Evolutionary conservation across 2,329 filamentous ascomycete genomes (phyloP).

Genomic region (Cadophora malorum): DNA sequence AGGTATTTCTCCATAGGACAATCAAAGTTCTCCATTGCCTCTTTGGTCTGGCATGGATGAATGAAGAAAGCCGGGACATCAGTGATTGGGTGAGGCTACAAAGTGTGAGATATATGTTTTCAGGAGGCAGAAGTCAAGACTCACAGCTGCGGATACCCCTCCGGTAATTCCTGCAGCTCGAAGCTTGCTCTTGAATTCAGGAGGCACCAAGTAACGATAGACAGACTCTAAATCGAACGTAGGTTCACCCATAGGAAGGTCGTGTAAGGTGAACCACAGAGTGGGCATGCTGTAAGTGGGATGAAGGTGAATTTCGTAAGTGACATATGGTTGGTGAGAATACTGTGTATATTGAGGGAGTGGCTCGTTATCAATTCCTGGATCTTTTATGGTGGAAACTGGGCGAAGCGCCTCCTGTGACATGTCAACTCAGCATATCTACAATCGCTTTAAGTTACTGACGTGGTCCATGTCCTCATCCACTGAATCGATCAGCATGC

Average conservation of each 20-base stretch:
- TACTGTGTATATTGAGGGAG: conserved; percentile 39
- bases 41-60: conserved; percentile 88
- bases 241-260: conserved; percentile 60
- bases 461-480: conserved; percentile 44
- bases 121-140: conserved; percentile 47
- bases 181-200: conserved; percentile 66
- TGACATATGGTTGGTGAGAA: conserved; percentile 51
- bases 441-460: neutral
- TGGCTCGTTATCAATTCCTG: neutral
- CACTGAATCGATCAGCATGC: conserved; percentile 38
- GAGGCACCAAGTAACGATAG: conserved; percentile 73
- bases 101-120: neutral
- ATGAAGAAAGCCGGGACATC: conserved; percentile 85
- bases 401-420: conserved; percentile 39
- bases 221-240: conserved; percentile 71
- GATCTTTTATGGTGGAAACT: neutral
- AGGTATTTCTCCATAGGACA: conserved; percentile 74
- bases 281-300: conserved; percentile 77
- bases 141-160: conserved; percentile 77
- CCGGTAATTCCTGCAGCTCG: conserved; percentile 69
- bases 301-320: conserved; percentile 77
- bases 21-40: conserved; percentile 72
- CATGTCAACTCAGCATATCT: neutral
- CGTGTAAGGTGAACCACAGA: conserved; percentile 74
- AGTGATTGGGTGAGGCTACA: conserved; percentile 72